Evolutionary conservation across 768 basidiomycete genomes (phyloP).

Genomic region (Auriscalpium vulgare): DNA sequence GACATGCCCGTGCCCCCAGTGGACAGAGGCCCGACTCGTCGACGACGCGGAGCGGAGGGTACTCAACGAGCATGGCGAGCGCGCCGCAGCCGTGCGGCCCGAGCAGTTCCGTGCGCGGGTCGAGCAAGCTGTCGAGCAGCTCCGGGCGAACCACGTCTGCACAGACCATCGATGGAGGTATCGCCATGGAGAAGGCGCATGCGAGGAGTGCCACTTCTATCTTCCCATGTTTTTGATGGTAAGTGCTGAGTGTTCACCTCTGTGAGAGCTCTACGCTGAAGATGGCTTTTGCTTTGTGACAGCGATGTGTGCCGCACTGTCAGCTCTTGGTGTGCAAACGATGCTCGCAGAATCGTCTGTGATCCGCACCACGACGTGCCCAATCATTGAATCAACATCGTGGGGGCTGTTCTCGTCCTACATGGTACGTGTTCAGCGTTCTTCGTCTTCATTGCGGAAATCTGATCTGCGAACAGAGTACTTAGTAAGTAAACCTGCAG

Average conservation of each 20-base stretch:
- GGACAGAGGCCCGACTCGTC: conserved; percentile 1
- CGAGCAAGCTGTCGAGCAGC: not conserved
- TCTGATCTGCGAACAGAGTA: no score
- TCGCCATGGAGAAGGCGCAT: not conserved
- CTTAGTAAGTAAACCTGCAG: no score
- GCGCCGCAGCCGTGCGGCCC: not conserved
- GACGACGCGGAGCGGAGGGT: not conserved
- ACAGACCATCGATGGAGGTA: not conserved
- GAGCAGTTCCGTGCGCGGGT: not conserved
- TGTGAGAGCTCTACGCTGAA: not conserved
- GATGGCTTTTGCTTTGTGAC: not conserved
- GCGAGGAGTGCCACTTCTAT: not conserved
- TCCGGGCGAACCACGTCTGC: not conserved
- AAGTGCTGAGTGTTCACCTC: not conserved
- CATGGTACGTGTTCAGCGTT: no score
- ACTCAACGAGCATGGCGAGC: not conserved
- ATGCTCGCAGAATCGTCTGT: not conserved
- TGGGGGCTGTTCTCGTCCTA: no score
- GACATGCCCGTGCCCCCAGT: conserved; percentile 15
- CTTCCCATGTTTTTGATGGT: not conserved
- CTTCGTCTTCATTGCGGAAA: no score
- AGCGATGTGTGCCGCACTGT: not conserved
- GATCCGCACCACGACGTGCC: not conserved
- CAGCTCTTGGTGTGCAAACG: not conserved
- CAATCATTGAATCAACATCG: no score